These are phyloP conservation scores for Fusarium keratoplasticum DNA, from an alignment of 2,329 filamentous ascomycete species.

Conservation along the genomic window DNA sequence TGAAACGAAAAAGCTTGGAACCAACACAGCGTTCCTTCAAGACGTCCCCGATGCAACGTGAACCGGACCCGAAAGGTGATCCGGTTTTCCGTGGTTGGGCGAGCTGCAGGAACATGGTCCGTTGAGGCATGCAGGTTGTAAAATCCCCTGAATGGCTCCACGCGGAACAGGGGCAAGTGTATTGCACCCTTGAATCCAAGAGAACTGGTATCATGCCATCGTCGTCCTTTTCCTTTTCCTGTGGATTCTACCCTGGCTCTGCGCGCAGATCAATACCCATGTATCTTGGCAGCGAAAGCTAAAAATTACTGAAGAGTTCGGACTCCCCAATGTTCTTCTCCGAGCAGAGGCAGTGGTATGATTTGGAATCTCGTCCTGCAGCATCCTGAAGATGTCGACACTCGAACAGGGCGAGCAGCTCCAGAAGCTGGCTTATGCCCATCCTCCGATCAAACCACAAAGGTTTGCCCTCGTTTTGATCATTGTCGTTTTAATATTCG, in stretches of 20 bases:
- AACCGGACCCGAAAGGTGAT: not conserved
- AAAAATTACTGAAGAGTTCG: not conserved
- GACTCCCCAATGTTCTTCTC: not conserved
- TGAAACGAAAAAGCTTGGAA: not conserved
- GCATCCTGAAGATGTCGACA: not conserved
- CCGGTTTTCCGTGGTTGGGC: not conserved
- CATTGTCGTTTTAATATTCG: not conserved
- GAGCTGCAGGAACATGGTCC: not conserved
- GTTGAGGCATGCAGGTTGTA: not conserved
- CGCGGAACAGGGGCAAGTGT: not conserved
- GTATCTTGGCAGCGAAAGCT: not conserved
- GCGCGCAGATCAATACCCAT: not conserved
- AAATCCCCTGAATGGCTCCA: not conserved
- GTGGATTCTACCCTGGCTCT: not conserved
- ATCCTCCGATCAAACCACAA: not conserved
- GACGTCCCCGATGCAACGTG: not conserved
- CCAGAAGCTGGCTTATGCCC: not conserved
- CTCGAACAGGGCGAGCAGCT: not conserved
- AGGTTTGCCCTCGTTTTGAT: not conserved
- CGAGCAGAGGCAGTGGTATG: not conserved
- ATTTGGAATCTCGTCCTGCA: not conserved
- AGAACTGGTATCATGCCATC: not conserved
- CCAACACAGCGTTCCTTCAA: not conserved
- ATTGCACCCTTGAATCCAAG: not conserved
- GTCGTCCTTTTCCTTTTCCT: not conserved